Evolutionary conservation across 2,329 filamentous ascomycete species (phyloP), one percentile per base, ranked within the genome.

Genomic region (Monilinia vaccinii-corymbosi): DNA sequence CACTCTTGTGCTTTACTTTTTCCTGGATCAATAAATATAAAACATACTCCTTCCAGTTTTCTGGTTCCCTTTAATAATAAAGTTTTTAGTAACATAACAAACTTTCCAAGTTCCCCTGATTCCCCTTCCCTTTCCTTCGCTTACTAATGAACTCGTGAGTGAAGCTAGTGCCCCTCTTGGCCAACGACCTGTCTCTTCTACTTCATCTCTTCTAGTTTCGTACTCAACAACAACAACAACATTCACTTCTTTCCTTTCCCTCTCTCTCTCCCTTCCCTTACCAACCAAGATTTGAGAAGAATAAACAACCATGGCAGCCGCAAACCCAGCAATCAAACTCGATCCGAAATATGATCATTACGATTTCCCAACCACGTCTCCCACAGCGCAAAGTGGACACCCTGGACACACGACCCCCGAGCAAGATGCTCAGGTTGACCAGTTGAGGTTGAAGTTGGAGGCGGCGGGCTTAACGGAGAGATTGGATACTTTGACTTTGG

Each of bases 341-440:
- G 86, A 96, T 76, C 81, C 89, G 74, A 97, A 96, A 78, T 96
- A 97, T 80, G 94, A 97, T 78, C 75, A 95, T 79, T 97, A 94
- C 76, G 92, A 97, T 76, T 97, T 84, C 79, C 94, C 94, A 64
- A 90, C 86, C 65, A 87, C 83, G 64, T 84, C 90, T 50, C 83
- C 88, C 59, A 83, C 84, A 67, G 74, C 81, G 50, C 83, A 86
- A 72, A 78, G 79, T 69, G 94, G 94, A 66, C 91, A 97, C 75
- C 87, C 93, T 64, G 94, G 94, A 73, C 84, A 95, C 75, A 88
- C 95, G 70, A 94, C 87, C 59, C 80, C 84, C 61, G 83, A 89
- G 74, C 91, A 97, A 79, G 88, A 96, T 82, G 91, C 91, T 58
- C 87, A 93, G 77, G 87, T 97, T 51, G 78, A 85, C 72, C 90